Evolutionary conservation across 331 rosid species (phyloP), one percentile per base, ranked within the genome.

Genomic region (Telfairia occidentalis): DNA sequence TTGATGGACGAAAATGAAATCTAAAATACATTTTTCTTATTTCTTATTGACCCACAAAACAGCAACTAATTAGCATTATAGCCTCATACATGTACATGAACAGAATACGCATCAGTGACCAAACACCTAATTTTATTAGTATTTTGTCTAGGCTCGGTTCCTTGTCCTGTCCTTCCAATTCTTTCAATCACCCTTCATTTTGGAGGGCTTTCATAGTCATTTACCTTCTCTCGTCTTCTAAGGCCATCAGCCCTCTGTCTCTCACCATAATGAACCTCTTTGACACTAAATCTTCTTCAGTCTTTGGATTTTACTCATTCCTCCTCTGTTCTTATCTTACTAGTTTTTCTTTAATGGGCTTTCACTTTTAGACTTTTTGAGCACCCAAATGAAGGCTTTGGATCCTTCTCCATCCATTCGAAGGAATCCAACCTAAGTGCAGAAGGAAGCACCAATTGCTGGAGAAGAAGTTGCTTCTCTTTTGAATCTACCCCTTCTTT

Each of bases 381-480:
- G 4, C 59, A 0, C 75, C 60, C 58, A 71, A 18, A 71, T 71
- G 42, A 71, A 46, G 21, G 75, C 9, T 71, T 71, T 71, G 42
- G 24, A 46, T 71, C 38, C 7, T 29, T 71, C 75, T 46, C 3
- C 43, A 16, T 48, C 19, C 57, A 15, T 28, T 3, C 9, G 2
- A 69, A 69, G 24, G 74, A 69, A 40, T 69, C 74, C 13, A 23
- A 43, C 55, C 18, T 34, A 63, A 26, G 2, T 35, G 16, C 71
- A 63, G 72, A 12, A 67, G 40, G 74, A 69, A 69, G 55, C 35
- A 42, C 28, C 16, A 40, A 24, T 67, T 67, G 35, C 54, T 38
- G 50, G 30, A 65, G 52, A 8, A 61, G 28, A 38, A 5, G 52
- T 21, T 38, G 34, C 34, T 65, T 24, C 45, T 40, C 35, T 28